These are phyloP conservation scores for Magnaporthales sp. DNA, from an alignment of 2,329 filamentous ascomycete genomes.

Conservation along the genomic window DNA sequence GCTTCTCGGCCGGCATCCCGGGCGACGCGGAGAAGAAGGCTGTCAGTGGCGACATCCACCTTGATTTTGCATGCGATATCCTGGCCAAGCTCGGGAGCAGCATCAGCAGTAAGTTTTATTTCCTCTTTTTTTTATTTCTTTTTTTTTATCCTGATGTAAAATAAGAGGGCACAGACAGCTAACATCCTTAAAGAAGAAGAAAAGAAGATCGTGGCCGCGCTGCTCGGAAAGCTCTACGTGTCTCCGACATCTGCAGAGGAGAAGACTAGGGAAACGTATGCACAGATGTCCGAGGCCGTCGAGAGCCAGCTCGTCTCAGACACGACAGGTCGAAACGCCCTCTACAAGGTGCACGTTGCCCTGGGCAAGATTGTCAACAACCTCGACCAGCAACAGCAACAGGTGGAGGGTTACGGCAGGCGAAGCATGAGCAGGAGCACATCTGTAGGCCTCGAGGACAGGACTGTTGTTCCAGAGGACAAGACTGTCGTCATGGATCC, in stretches of 20 bases:
- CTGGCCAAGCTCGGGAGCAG: slow-evolving; percentile 63
- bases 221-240: slow-evolving; percentile 78
- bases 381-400: slow-evolving; percentile 32
- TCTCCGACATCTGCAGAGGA: slow-evolving; percentile 55
- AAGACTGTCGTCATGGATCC: slow-evolving; percentile 31
- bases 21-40: slow-evolving; percentile 51
- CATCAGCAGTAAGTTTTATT: slow-evolving; percentile 50
- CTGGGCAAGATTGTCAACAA: slow-evolving; percentile 59
- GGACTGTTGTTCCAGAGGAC: slow-evolving; percentile 21
- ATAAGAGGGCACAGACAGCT: not conserved
- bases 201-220: slow-evolving; percentile 68
- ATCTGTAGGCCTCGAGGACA: slow-evolving; percentile 27
- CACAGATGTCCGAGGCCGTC: slow-evolving; percentile 51
- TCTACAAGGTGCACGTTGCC: slow-evolving; percentile 60
- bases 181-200: slow-evolving; percentile 58
- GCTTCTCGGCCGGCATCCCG: slow-evolving; percentile 36
- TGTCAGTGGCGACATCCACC: slow-evolving; percentile 69
- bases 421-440: slow-evolving; percentile 34
- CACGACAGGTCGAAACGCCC: slow-evolving; percentile 52
- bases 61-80: slow-evolving; percentile 69
- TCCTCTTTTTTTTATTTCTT: not conserved
- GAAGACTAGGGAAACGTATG: slow-evolving; percentile 49
- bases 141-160: slow-evolving; percentile 17
- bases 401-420: slow-evolving; percentile 21
- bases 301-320: slow-evolving; percentile 52